Conservation (phyloP, 495 filamentous ascomycete genomes). For the Aspergillus ellipticus region DNA sequence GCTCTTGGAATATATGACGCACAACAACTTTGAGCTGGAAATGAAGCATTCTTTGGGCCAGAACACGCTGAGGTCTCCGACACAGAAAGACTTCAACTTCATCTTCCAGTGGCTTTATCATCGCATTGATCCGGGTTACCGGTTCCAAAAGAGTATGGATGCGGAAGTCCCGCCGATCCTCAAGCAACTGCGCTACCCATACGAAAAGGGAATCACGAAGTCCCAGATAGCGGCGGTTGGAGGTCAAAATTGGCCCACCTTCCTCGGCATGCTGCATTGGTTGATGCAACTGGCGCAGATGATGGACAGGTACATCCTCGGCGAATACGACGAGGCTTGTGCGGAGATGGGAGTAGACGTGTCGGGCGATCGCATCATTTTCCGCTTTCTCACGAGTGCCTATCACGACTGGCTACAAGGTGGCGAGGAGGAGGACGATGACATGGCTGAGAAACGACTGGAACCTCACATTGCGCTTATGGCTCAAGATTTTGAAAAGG, state of each 20-base stretch:
- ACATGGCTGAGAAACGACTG: constrained; percentile 69
- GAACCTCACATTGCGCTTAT: constrained; percentile 83
- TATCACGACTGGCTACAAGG: constrained; percentile 89
- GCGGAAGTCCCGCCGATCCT: constrained; percentile 87
- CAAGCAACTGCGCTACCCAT: constrained; percentile 91
- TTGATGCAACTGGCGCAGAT: constrained; percentile 95
- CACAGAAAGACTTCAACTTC: constrained; percentile 93
- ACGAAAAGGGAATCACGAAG: constrained; percentile 89
- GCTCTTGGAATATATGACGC: constrained; percentile 82
- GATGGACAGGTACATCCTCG: constrained; percentile 70
- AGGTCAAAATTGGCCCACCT: constrained; percentile 91
- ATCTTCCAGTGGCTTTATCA: constrained; percentile 98
- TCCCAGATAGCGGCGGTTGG: constrained; percentile 91
- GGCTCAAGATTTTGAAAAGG: constrained; percentile 80
- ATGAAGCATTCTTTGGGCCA: constrained; percentile 88
- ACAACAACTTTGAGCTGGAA: constrained; percentile 93
- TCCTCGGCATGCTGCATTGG: constrained; percentile 94
- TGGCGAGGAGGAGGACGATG: constrained; percentile 76
- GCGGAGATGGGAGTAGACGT: constrained; percentile 84
- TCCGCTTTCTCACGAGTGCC: constrained; percentile 79
- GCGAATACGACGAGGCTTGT: constrained; percentile 86
- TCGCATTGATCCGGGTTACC: constrained; percentile 87
- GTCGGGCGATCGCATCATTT: constrained; percentile 83
- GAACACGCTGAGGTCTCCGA: constrained; percentile 87
- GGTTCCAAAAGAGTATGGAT: constrained; percentile 88